These are phyloP conservation scores for Ensete glaucum DNA, from an alignment of 176 grass and related monocot genomes.

Conservation along the genomic window DNA sequence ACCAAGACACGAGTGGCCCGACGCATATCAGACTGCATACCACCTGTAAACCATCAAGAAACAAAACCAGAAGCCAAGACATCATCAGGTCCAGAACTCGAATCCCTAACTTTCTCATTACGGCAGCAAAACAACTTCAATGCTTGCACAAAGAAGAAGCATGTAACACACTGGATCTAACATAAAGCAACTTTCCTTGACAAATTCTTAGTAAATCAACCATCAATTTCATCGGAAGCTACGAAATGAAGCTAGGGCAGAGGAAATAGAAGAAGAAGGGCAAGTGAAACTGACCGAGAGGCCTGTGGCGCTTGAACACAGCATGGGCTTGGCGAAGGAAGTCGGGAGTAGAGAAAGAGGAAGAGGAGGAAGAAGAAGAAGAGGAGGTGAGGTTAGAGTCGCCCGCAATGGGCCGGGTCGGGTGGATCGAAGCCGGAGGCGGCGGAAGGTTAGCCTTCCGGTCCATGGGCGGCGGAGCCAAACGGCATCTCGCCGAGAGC, in stretches of 20 bases:
- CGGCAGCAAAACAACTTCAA: neutral
- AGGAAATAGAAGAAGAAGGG: neutral
- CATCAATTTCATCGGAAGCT: neutral
- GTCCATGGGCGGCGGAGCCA: neutral
- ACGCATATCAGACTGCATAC: neutral
- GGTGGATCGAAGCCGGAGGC: neutral
- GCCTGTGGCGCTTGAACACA: constrained; percentile 56
- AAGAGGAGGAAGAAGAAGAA: constrained; percentile 12
- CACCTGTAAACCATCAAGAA: constrained; percentile 11
- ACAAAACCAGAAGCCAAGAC: neutral
- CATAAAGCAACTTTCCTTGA: neutral
- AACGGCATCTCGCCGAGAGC: constrained; percentile 7
- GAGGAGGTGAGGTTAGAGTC: constrained; percentile 10
- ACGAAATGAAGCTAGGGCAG: constrained; percentile 2
- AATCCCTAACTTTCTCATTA: neutral
- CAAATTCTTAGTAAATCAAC: neutral
- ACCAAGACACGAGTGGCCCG: constrained; percentile 20
- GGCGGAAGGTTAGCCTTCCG: constrained; percentile 17
- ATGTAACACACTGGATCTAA: neutral
- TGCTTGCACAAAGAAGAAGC: neutral
- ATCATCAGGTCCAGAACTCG: neutral
- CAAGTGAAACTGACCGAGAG: neutral
- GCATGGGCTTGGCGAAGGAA: constrained; percentile 59
- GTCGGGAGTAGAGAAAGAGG: constrained; percentile 34
- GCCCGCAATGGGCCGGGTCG: neutral